phyloP scores from a whole-genome alignment of 768 basidiomycete species.

The Leccinum truebloodii region DNA sequence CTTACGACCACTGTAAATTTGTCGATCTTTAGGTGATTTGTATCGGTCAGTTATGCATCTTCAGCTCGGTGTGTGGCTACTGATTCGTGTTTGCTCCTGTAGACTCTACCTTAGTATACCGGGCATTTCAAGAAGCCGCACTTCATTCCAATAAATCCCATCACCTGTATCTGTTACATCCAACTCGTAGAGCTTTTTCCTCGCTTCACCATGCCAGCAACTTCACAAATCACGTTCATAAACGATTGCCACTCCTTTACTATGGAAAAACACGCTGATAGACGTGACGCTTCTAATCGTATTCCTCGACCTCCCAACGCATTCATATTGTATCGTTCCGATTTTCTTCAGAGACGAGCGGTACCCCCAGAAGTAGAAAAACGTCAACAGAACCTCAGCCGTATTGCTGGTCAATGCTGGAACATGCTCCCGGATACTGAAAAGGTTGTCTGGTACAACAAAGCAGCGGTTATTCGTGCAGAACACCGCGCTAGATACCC shows the following conservation, averaged over 20 bases:
- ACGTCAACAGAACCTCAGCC: conserved; percentile 55
- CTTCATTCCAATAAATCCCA: not conserved
- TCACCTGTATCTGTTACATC: not conserved
- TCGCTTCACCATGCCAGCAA: conserved; percentile 6
- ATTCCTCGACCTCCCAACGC: conserved; percentile 55
- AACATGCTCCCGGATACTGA: conserved; percentile 39
- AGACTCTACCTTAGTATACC: conserved; percentile 6
- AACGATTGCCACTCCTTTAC: conserved; percentile 9
- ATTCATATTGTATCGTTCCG: conserved; percentile 58
- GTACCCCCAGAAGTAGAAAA: conserved; percentile 47
- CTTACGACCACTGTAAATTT: conserved; percentile 4
- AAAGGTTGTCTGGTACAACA: conserved; percentile 37
- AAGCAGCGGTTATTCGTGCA: conserved; percentile 29
- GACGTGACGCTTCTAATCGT: conserved; percentile 23
- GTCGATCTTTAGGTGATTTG: conserved; percentile 6
- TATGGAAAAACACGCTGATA: not conserved
- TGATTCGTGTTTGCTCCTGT: not conserved
- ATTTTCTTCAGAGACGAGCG: conserved; percentile 44
- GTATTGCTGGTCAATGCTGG: conserved; percentile 57
- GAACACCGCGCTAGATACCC: conserved; percentile 34
- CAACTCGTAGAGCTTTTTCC: not conserved
- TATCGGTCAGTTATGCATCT: conserved; percentile 9
- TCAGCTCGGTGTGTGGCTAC: not conserved
- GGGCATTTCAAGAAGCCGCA: conserved; percentile 1
- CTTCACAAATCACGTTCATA: conserved; percentile 4